A percentile compares a stretch with the other conserved stretches of the same genome.
Conservation (phyloP, 495 filamentous ascomycete genomes). For the Podospora bellae-mahoneyi region DNA sequence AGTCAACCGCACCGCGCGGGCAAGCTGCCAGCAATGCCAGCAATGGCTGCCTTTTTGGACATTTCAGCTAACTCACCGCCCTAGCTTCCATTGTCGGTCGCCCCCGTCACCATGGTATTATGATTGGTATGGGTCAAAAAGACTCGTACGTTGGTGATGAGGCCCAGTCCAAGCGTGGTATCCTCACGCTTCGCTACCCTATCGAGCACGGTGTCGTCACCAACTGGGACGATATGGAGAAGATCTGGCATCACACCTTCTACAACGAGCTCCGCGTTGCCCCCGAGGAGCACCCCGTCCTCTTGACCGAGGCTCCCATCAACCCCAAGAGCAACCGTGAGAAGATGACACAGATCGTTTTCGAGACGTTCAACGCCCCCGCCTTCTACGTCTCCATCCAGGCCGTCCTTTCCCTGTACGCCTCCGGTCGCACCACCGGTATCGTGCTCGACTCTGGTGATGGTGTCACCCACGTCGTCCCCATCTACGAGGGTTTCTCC, state of each 20-base stretch:
- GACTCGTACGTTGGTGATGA: slow-evolving; percentile 99
- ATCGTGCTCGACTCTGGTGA: slow-evolving; percentile 99
- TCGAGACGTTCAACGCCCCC: slow-evolving; percentile 99
- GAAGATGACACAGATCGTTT: slow-evolving; percentile 99
- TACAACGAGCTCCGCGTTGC: slow-evolving; percentile 99
- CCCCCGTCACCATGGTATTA: slow-evolving; percentile 99
- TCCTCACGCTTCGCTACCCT: slow-evolving; percentile 97
- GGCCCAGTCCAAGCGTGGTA: slow-evolving; percentile 99
- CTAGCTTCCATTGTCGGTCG: slow-evolving; percentile 97
- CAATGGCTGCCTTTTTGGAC: neutral
- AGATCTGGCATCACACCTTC: slow-evolving; percentile 99
- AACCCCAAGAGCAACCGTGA: slow-evolving; percentile 99
- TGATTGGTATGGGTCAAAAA: slow-evolving; percentile 99
- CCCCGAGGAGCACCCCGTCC: slow-evolving; percentile 98
- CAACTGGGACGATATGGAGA: slow-evolving; percentile 99
- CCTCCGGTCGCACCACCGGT: slow-evolving; percentile 99
- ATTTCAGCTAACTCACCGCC: slow-evolving; percentile 25
- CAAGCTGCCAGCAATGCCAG: slow-evolving; percentile 9
- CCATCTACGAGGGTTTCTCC: slow-evolving; percentile 99
- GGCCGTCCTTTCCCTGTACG: slow-evolving; percentile 97
- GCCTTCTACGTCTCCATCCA: slow-evolving; percentile 99
- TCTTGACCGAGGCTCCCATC: slow-evolving; percentile 98
- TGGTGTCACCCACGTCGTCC: slow-evolving; percentile 99
- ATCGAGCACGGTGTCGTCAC: slow-evolving; percentile 99
- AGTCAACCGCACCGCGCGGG: slow-evolving; percentile 6